Evolutionary conservation across 768 basidiomycete species (phyloP), one percentile per base, ranked within the genome.

Genomic region (Crucibulum laeve): DNA sequence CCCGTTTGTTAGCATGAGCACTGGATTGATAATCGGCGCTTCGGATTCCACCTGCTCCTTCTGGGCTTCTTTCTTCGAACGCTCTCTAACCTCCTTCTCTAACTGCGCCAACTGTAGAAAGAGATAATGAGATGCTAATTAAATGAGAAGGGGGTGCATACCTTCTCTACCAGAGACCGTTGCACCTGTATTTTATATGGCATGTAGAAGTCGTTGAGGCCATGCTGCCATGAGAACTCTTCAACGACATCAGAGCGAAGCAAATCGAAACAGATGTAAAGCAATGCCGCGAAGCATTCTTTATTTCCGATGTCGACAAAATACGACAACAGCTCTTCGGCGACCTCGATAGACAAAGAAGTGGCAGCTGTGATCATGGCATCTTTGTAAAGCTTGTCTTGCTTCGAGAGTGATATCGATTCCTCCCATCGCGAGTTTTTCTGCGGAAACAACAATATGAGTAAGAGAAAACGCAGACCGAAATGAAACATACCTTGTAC

Each of bases 221-320:
- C 95, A 53, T 96, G 84, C 59, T 91, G 87, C 96, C 96, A 98
- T 49, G 92, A 92, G 25, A 96, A 70, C 62, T 96, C 95, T 65
- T 93, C 88, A 21, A 96, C 91, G 44, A 94, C 65, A 57, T 98
- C 95, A 2, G 92, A 79, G 35, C 91, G 85, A 42, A 98, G 69
- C n/a, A 98, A 75, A 66, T 99, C 95, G 70, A 93, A 99, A 71
- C 93, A 96, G 41, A 87, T 77, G 54, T 83, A 98, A 18, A 98
- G 79, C 49, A 87, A 70, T 1, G 87, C 91, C 0, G 91, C 87
- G 63, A 95, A 99, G 65, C 92, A 95, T 60, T 99, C 96, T 68
- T 93, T 94, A 77, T 95, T 95, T 25, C 96, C 96, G 51, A 99
- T 97, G 65, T 92, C 90, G 45, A 96, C 93, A 59, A 98, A 99